Base-by-base conservation (phyloP, 441 rosid genomes). In the Populus hybrid region DNA sequence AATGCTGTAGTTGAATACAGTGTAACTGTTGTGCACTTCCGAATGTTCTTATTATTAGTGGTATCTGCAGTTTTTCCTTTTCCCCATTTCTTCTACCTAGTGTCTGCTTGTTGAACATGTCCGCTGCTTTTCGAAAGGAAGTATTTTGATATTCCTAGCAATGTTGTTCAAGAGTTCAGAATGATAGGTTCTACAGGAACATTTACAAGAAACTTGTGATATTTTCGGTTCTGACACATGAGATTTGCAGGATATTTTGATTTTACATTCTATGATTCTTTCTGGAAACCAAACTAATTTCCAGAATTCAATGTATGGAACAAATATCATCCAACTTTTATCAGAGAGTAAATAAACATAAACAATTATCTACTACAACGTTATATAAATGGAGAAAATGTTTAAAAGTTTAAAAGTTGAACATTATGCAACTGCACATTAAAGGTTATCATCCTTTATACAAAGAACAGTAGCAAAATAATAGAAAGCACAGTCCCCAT, bases 1-100 rank as follows among this genome's bases (percentile, higher is more conserved):
- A 82, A 82, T 73, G 90, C 84, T 10, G 81, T 77, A 9, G 84
- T 84, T 61, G 83, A 86, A 67, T 86, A 84, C 30, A 84, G 77
- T 57, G 84, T 84, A 3, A 46, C 81, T 77, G 85, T 81, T 30
- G 71, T 81, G 63, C 86, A 83, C 67, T 80, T 70, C 70, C 79
- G 70, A 85, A 34, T 70, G 35, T 68, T 57, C 16, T 14, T 57
- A 28, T 11, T 66, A 8, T 46, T 21, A 42, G 5, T 35, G 57
- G 18, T n/a, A 5, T 20, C 57, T 12, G 57, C 50, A 8, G 7
- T 46, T 28, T 76, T 14, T 21, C 34, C n/a, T 46, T 50, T 66
- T 2, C 34, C 20, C 36, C 24, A n/a, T 21, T 20, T 42, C 50
- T 42, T 42, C 50, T 42, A 42, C 50, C 50, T 10, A 3, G 50